Percentiles rank a stretch among this genome's conserved stretches.
Evolutionary conservation across 495 filamentous ascomycete species (phyloP).

Genomic region (Umbilicaria muhlenbergii): DNA sequence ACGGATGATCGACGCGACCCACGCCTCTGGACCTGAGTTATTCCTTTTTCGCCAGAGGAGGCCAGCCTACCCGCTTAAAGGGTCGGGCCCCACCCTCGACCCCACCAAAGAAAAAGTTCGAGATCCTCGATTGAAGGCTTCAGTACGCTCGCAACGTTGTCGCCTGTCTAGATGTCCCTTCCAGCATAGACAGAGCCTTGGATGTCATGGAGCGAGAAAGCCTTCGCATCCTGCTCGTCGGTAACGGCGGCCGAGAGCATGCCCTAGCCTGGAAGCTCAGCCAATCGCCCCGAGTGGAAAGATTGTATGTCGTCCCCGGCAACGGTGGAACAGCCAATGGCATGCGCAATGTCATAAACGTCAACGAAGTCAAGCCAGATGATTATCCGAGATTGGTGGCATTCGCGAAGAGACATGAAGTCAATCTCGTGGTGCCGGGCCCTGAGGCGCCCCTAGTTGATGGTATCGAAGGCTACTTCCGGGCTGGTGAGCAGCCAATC

Average conservation of each 20-base stretch:
- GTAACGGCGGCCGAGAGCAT: slow-evolving; percentile 89
- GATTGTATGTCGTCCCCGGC: slow-evolving; percentile 41
- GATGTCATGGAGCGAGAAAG: slow-evolving; percentile 16
- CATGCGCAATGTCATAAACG: slow-evolving; percentile 54
- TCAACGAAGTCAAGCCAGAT: slow-evolving; percentile 45
- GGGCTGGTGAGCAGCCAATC: slow-evolving; percentile 27
- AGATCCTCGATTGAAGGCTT: too few relatives aligned
- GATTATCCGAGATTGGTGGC: slow-evolving; percentile 65
- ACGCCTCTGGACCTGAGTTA: too few relatives aligned
- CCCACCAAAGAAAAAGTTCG: too few relatives aligned
- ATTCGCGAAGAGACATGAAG: slow-evolving; percentile 50
- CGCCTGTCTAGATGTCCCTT: too few relatives aligned
- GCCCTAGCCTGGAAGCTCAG: slow-evolving; percentile 88
- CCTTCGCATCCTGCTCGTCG: slow-evolving; percentile 63
- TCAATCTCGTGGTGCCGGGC: slow-evolving; percentile 82
- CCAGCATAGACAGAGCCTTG: too few relatives aligned
- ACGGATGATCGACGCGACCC: too few relatives aligned
- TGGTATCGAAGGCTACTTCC: slow-evolving; percentile 74
- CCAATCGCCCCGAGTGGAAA: slow-evolving; percentile 45
- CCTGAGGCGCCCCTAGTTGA: slow-evolving; percentile 91
- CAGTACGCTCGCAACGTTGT: too few relatives aligned
- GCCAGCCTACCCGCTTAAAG: too few relatives aligned
- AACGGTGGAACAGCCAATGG: slow-evolving; percentile 74
- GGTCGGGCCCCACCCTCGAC: too few relatives aligned
- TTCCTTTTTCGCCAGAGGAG: too few relatives aligned